Conservation (phyloP, 1,284 basidiomycete species). For the Heliocybe sulcata region DNA sequence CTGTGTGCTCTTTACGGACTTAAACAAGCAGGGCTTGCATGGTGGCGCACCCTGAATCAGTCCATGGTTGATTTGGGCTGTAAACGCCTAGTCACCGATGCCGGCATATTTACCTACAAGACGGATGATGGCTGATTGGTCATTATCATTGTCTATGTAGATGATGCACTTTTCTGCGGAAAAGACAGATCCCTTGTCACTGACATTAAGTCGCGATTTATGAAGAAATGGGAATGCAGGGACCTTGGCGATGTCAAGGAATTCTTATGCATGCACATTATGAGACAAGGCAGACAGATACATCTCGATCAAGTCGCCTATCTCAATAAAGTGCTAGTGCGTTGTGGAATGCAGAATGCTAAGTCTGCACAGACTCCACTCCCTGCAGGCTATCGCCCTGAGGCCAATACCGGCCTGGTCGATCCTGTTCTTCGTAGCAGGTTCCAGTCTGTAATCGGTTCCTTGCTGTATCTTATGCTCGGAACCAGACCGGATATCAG, state of each 20-base stretch:
- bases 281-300: conserved; percentile 2
- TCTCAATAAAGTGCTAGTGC: conserved; percentile 11
- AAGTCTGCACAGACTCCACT: conserved; percentile 12
- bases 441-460: conserved; percentile 21
- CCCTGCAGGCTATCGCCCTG: conserved; percentile 6
- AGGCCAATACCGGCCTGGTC: conserved; percentile 3
- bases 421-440: conserved; percentile 5
- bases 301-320: conserved; percentile 13
- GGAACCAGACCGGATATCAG: conserved; percentile 25
- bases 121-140: neutral
- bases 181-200: neutral
- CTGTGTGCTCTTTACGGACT: conserved; percentile 19
- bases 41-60: conserved; percentile 11
- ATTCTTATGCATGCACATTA: conserved; percentile 1
- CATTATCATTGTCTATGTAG: neutral
- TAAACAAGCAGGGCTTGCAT: conserved; percentile 19
- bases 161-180: neutral
- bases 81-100: conserved; percentile 3
- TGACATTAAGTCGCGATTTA: neutral
- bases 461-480: conserved; percentile 22
- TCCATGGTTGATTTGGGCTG: neutral
- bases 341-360: conserved; percentile 10
- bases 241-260: neutral
- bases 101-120: neutral
- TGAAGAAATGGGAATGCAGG: neutral